Percentiles rank a stretch among this genome's conserved stretches.
These are phyloP conservation scores for Penicillium canescens DNA, from an alignment of 495 filamentous ascomycete genomes.

Conservation along the genomic window DNA sequence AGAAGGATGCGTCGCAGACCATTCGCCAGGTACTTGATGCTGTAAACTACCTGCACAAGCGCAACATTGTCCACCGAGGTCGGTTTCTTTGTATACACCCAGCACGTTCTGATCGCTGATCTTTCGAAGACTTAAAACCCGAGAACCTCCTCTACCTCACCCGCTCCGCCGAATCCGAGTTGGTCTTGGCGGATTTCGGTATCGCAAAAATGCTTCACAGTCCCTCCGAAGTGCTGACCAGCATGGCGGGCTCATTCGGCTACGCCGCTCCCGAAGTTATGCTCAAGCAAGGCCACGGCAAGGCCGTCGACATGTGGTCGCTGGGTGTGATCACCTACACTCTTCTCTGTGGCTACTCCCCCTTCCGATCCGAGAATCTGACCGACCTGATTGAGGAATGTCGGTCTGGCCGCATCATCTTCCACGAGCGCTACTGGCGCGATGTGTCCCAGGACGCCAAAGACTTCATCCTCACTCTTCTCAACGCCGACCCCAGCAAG, in stretches of 20 bases:
- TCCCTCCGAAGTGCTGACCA: constrained; percentile 87
- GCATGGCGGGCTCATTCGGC: constrained; percentile 98
- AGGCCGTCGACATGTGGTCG: constrained; percentile 99
- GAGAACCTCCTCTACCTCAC: constrained; percentile 97
- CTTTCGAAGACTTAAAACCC: constrained; percentile 84
- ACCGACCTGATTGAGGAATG: constrained; percentile 96
- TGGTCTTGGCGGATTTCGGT: constrained; percentile 96
- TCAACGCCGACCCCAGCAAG: constrained; percentile 76
- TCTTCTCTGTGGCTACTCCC: constrained; percentile 97
- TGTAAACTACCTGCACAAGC: constrained; percentile 90
- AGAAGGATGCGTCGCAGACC: constrained; percentile 96
- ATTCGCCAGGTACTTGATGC: constrained; percentile 94
- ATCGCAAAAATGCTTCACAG: constrained; percentile 98
- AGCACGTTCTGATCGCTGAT: constrained; percentile 6
- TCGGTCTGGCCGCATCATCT: constrained; percentile 82
- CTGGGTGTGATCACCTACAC: constrained; percentile 99
- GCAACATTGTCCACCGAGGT: constrained; percentile 98
- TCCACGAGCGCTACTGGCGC: constrained; percentile 98
- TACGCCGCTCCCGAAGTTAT: constrained; percentile 99
- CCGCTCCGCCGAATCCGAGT: constrained; percentile 68
- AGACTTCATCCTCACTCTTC: constrained; percentile 81
- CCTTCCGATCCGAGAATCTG: constrained; percentile 93
- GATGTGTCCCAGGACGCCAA: constrained; percentile 96
- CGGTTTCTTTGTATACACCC: constrained; percentile 11
- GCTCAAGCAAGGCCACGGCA: constrained; percentile 95